Evolutionary conservation across 2,329 filamentous ascomycete species (phyloP), one percentile per base, ranked within the genome.

Genomic region (Orbilia oligospora): DNA sequence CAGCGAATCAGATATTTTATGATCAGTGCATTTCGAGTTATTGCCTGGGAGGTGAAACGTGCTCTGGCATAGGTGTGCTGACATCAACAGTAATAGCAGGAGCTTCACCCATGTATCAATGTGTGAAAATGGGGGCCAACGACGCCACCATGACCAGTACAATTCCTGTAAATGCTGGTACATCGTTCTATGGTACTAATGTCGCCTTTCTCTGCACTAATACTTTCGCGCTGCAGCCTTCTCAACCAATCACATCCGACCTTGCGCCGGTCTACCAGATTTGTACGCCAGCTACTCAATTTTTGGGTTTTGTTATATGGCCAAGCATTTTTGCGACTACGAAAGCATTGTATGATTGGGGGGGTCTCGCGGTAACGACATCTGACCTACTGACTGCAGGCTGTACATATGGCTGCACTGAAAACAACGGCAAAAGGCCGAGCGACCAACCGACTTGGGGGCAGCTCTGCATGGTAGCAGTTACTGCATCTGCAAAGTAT

Each of bases 171-270:
- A n/a, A 5, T 24, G n/a, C 5, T n/a, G 49, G 18, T 12, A 1
- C 4, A 18, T 4, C n/a, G 1, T 27, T 10, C 6, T 67, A 16
- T n/a, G 46, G 27, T 14, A 71, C 55, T 3, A 30, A 27, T 12
- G 44, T 53, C 6, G 55, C 55, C 0, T 63, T 71, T 12, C 18
- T 71, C 18, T 71, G 55, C 44, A 63, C 55, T 3, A 63, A 71
- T 27, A 38, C n/a, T 12, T 63, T 27, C 10, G 9, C n/a, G 3
- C 20, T 33, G 18, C 18, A 24, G 8, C 55, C 27, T 14, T 33
- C 38, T 1, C 24, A 53, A 1, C 8, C 22, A 3, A 49, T 24
- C 8, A 63, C 36, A 2, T 61, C 38, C 10, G 1, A 10, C 3
- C 24, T 41, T 4, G 20, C 27, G 3, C 67, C 55, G 0, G 14